Conservation (phyloP, 768 basidiomycete species). For the Mycena sanguinolenta region DNA sequence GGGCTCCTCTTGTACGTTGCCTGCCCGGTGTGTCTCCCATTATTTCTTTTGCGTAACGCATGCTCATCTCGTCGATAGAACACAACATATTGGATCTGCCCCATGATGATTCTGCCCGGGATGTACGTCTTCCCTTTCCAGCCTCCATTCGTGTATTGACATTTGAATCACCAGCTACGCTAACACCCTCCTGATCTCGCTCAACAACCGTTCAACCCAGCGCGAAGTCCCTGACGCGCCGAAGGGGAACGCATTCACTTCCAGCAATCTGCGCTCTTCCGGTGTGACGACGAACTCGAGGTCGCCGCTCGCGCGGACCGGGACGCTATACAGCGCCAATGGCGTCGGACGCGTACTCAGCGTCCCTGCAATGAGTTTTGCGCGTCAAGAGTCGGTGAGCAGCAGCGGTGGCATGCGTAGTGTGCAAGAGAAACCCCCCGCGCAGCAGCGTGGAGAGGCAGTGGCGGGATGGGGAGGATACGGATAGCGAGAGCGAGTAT, state of each 20-base stretch:
- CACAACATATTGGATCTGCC: constrained; percentile 21
- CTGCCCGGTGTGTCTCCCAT: neutral
- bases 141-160: too few relatives aligned
- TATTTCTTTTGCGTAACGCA: neutral
- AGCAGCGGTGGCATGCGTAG: neutral
- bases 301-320: neutral
- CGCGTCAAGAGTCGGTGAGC: neutral
- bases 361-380: constrained; percentile 24
- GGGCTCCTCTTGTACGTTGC: constrained; percentile 14
- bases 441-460: constrained; percentile 10
- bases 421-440: neutral
- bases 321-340: constrained; percentile 12
- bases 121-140: neutral
- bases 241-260: neutral
- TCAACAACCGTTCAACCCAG: neutral
- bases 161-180: neutral
- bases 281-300: neutral
- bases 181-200: constrained; percentile 26
- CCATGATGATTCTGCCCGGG: constrained; percentile 18
- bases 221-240: neutral
- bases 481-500: constrained; percentile 20
- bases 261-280: neutral
- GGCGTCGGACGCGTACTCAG: constrained; percentile 9
- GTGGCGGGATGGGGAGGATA: constrained; percentile 5
- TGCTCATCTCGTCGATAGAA: constrained; percentile 8